These are phyloP conservation scores for Helichrysum umbraculigerum DNA, from an alignment of 129 eudicot species.

Conservation along the genomic window DNA sequence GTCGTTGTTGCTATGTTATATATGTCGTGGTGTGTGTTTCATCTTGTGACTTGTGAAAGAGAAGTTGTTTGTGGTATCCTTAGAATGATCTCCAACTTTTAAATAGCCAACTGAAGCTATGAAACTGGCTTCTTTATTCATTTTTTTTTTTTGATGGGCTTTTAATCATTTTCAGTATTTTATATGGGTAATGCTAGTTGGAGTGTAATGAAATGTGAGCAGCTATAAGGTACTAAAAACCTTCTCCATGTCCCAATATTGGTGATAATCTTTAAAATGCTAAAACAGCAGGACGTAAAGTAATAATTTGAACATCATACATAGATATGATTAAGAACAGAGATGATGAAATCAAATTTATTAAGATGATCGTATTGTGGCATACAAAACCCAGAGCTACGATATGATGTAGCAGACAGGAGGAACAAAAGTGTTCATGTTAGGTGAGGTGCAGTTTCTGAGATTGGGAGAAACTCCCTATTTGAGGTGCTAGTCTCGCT, in stretches of 20 bases:
- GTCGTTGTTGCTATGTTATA: no score
- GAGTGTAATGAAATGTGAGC: background rate
- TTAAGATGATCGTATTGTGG: background rate
- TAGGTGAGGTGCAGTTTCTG: background rate
- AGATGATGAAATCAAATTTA: background rate
- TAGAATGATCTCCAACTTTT: background rate
- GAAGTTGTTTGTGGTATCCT: background rate
- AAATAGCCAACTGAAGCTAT: background rate
- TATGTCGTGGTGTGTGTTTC: no score
- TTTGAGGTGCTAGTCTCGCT: no score
- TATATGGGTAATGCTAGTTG: background rate
- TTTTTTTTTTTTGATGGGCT: background rate
- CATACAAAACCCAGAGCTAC: background rate
- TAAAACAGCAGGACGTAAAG: background rate
- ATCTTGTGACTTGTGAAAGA: no score
- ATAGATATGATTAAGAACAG: background rate
- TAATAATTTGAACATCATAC: no score
- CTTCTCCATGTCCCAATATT: background rate
- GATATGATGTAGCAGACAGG: background rate
- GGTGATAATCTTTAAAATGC: background rate
- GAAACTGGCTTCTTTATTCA: background rate
- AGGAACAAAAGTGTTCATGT: background rate
- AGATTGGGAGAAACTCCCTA: background rate
- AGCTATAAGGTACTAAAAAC: background rate
- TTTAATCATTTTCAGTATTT: background rate